A percentile compares a stretch with the other conserved stretches of the same genome.
Conservation (phyloP, 2,329 filamentous ascomycete species). For the Lecanosticta acicola region DNA sequence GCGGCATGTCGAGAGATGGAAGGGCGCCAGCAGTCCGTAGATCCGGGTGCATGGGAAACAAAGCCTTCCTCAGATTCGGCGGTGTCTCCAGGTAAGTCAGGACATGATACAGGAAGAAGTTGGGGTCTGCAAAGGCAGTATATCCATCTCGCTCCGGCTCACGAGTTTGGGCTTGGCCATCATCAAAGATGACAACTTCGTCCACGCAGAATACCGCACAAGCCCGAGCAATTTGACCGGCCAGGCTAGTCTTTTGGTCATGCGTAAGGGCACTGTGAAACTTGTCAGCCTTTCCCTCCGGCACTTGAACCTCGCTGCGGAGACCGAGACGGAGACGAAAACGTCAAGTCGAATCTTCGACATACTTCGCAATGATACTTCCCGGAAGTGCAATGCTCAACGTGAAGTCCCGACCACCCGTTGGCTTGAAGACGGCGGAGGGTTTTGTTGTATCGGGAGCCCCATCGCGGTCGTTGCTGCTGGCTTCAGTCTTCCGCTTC, state of each 20-base stretch:
- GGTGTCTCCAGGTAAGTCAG: constrained; percentile 79
- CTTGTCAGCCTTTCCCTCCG: too few relatives aligned
- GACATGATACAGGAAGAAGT: constrained; percentile 73
- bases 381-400: constrained; percentile 72
- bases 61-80: constrained; percentile 67
- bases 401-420: constrained; percentile 62
- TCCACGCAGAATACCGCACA: constrained; percentile 79
- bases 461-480: background rate
- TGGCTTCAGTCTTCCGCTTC: constrained; percentile 17
- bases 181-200: constrained; percentile 77
- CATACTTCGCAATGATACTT: constrained; percentile 72
- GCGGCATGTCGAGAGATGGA: constrained; percentile 76
- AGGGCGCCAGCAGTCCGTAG: constrained; percentile 66
- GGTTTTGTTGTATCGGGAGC: constrained; percentile 58
- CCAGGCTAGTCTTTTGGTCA: constrained; percentile 68
- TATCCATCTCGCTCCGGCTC: constrained; percentile 42
- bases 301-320: too few relatives aligned
- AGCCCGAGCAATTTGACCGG: constrained; percentile 72
- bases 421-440: constrained; percentile 62
- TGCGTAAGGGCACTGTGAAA: constrained; percentile 63
- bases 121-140: constrained; percentile 68
- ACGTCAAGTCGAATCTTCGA: too few relatives aligned
- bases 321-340: too few relatives aligned
- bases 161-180: constrained; percentile 45
- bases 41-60: constrained; percentile 77